phyloP scores from a whole-genome alignment of 768 basidiomycete genomes.

The Postia placenta region DNA sequence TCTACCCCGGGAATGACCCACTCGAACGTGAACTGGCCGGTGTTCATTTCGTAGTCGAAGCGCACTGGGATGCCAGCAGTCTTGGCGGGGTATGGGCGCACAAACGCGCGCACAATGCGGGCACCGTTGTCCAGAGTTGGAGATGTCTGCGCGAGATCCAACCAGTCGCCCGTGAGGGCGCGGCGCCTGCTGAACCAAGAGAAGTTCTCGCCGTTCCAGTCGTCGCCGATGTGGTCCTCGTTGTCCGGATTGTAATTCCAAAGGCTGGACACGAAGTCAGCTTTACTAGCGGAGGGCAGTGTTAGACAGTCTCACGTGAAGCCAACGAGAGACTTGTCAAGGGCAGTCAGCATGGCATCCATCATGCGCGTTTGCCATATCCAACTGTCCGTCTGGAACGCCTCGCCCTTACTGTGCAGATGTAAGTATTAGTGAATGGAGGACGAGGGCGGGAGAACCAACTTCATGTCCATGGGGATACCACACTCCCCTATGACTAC shows the following conservation, averaged over 20 bases:
- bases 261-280: no score
- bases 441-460: constrained; percentile 20
- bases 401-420: constrained; percentile 52
- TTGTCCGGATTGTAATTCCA: constrained; percentile 96
- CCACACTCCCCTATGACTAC: constrained; percentile 91
- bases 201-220: constrained; percentile 97
- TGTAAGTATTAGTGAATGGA: not conserved
- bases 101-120: constrained; percentile 69
- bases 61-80: constrained; percentile 76
- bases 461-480: constrained; percentile 98
- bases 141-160: constrained; percentile 54
- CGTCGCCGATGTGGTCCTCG: constrained; percentile 69
- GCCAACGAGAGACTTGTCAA: constrained; percentile 71
- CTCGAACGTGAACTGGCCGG: constrained; percentile 56
- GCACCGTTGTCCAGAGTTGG: constrained; percentile 79
- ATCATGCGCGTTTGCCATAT: constrained; percentile 87
- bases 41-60: constrained; percentile 75
- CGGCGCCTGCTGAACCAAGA: constrained; percentile 80
- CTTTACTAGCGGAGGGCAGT: no score
- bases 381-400: constrained; percentile 70
- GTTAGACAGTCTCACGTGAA: constrained; percentile 64
- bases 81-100: constrained; percentile 89
- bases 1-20: constrained; percentile 41
- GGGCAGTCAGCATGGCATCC: constrained; percentile 83
- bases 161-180: constrained; percentile 46